phyloP scores from a whole-genome alignment of 1,284 basidiomycete species.

The Stygiomarasmius scandens region DNA sequence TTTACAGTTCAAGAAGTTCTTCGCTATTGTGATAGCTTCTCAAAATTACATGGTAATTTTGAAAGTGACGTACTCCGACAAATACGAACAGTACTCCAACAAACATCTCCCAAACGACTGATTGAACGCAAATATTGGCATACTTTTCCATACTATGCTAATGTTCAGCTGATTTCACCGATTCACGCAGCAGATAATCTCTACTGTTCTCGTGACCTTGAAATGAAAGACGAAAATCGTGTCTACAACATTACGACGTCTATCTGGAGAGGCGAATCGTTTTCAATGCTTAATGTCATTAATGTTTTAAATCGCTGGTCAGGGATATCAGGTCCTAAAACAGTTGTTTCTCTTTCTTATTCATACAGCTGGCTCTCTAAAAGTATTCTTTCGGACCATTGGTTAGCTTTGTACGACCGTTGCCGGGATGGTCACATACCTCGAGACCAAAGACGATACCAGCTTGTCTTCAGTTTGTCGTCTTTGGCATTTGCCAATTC shows the following conservation, averaged over 20 bases:
- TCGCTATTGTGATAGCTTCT: slow-evolving; percentile 19
- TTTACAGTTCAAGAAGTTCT: slow-evolving; percentile 18
- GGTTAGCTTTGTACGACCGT: slow-evolving; percentile 7
- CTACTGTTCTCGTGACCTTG: too few species aligned
- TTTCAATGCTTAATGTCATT: too few species aligned
- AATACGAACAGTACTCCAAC: too few species aligned
- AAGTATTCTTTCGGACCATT: neutral
- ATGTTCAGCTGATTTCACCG: too few species aligned
- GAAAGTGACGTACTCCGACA: neutral
- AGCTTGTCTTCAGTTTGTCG: slow-evolving; percentile 8
- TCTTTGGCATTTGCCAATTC: slow-evolving; percentile 2
- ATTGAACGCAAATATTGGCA: neutral
- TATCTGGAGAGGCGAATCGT: too few species aligned
- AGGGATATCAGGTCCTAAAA: too few species aligned
- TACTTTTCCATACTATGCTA: neutral
- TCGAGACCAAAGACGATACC: neutral
- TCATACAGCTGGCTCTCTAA: neutral
- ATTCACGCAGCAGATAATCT: too few species aligned
- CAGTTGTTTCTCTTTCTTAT: slow-evolving; percentile 2
- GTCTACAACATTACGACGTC: too few species aligned
- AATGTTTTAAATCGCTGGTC: too few species aligned
- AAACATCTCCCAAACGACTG: neutral
- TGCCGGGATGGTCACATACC: neutral
- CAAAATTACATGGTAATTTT: neutral
- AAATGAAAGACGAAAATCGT: too few species aligned